phyloP scores from a whole-genome alignment of 768 basidiomycete genomes.

The Trametes punicea region DNA sequence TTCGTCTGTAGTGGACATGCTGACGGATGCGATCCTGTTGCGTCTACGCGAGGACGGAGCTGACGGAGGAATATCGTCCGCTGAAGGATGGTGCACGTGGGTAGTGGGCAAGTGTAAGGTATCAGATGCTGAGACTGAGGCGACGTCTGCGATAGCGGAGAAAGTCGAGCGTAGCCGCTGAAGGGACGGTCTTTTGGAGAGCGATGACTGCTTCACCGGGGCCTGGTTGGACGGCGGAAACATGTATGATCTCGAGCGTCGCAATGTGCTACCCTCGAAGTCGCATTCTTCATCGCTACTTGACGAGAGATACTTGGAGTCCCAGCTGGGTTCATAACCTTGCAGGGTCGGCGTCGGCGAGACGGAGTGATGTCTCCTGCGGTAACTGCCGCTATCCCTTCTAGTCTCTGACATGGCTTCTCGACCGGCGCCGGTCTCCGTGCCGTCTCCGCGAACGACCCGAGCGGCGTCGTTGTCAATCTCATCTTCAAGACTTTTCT shows the following conservation, averaged over 20 bases:
- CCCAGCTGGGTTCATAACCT: constrained; percentile 51
- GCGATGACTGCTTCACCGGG: neutral
- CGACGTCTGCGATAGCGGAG: constrained; percentile 21
- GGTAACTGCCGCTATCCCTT: constrained; percentile 22
- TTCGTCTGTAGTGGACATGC: constrained; percentile 36
- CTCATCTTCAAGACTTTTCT: constrained; percentile 63
- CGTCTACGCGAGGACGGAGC: constrained; percentile 8
- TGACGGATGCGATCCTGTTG: constrained; percentile 23
- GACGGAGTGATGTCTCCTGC: constrained; percentile 18
- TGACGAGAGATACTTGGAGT: constrained; percentile 30
- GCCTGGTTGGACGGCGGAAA: neutral
- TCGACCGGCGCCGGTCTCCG: constrained; percentile 38
- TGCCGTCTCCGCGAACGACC: constrained; percentile 73
- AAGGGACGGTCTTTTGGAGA: constrained; percentile 10
- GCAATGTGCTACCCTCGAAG: constrained; percentile 12
- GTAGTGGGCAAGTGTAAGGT: constrained; percentile 4
- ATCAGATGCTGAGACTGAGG: constrained; percentile 16
- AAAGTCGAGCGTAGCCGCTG: constrained; percentile 23
- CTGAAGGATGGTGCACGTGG: neutral
- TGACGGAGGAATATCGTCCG: constrained; percentile 4
- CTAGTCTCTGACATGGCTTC: constrained; percentile 19
- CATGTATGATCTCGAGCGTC: neutral
- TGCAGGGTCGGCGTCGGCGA: constrained; percentile 7
- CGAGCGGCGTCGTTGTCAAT: constrained; percentile 64
- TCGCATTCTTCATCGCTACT: constrained; percentile 27